Base-by-base conservation (phyloP, 2,329 filamentous ascomycete species). In the Arthrobotrys sphaeroides region DNA sequence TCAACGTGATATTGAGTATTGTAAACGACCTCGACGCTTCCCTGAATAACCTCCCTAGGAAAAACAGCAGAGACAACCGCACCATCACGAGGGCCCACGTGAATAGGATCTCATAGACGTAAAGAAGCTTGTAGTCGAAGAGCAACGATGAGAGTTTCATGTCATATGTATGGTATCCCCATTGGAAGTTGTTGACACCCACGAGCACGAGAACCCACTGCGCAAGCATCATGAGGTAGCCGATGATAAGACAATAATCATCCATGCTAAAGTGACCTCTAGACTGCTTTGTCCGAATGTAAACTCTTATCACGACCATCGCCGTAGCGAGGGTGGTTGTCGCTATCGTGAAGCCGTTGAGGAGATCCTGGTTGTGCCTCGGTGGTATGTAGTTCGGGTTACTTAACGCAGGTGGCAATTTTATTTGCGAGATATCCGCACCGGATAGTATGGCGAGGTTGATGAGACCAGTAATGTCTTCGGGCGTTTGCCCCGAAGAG, bases 161-260 rank as follows among this genome's bases (percentile, higher is more conserved):
- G 24, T 73, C 60, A 31, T 66, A 73, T 3, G 60, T 66, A 49
- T 73, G 69, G 28, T 53, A 53, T 6, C 49, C 69, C 69, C 69
- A 73, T 43, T 73, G 69, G 13, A 60, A 73, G 6, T 60, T 53
- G 16, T 73, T 73, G 31, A 73, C 69, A 13, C 69, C 69, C 4
- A 73, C 69, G 6, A 73, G 31, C 22, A 73, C 60, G 16, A 73
- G 61, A 9, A 60, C 45, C 69, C 49, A 66, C 2, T 38, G 51
- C 13, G 61, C 18, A 16, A 66, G 22, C 22, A 66, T 42, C 69
- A 73, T 66, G 12, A 73, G 13, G 13, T 66, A 73, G 5, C 69
- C 69, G 0, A 61, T 13, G 5, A 40, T 26, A 0, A 73, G 33
- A 26, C 69, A 73, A 38, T 45, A 66, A 24, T 73, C 69, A 26